Evolutionary conservation across 495 filamentous ascomycete genomes (phyloP).

Genomic region (Xanthoparmelia taractica): DNA sequence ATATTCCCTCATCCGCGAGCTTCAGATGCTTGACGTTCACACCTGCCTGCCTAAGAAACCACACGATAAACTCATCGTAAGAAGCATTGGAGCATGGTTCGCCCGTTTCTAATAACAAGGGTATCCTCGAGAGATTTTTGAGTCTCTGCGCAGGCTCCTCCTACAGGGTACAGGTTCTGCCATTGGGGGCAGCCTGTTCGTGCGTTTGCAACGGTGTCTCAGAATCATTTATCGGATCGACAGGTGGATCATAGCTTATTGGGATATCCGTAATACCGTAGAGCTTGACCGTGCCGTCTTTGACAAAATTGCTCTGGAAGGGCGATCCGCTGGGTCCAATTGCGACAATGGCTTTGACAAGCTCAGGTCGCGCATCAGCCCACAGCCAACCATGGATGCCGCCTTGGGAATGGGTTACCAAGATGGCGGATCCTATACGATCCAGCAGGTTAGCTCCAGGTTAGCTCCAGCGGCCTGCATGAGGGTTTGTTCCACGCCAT

Average conservation of each 20-base stretch:
- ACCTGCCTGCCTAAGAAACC: slow-evolving; percentile 28
- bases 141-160: slow-evolving; percentile 26
- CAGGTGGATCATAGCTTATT: slow-evolving; percentile 29
- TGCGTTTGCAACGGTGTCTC: background rate
- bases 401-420: slow-evolving; percentile 33
- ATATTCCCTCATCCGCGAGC: slow-evolving; percentile 26
- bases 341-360: slow-evolving; percentile 29
- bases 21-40: slow-evolving; percentile 22
- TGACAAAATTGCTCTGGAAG: slow-evolving; percentile 1
- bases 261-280: slow-evolving; percentile 32
- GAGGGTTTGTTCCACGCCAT: slow-evolving; percentile 19
- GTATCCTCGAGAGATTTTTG: slow-evolving; percentile 28
- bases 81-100: slow-evolving; percentile 29
- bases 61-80: slow-evolving; percentile 29
- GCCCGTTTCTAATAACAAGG: slow-evolving; percentile 27
- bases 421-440: slow-evolving; percentile 28
- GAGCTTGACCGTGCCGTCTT: slow-evolving; percentile 16
- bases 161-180: slow-evolving; percentile 22
- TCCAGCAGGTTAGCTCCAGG: slow-evolving; percentile 33
- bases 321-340: slow-evolving; percentile 27
- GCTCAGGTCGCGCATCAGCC: slow-evolving; percentile 28
- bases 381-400: slow-evolving; percentile 30
- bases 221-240: slow-evolving; percentile 11
- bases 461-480: slow-evolving; percentile 27
- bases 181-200: slow-evolving; percentile 11